A percentile compares a stretch with the other conserved stretches of the same genome.
Conservation (phyloP, 176 grass and related monocot species). For the Dendrocalamus sinicus region DNA sequence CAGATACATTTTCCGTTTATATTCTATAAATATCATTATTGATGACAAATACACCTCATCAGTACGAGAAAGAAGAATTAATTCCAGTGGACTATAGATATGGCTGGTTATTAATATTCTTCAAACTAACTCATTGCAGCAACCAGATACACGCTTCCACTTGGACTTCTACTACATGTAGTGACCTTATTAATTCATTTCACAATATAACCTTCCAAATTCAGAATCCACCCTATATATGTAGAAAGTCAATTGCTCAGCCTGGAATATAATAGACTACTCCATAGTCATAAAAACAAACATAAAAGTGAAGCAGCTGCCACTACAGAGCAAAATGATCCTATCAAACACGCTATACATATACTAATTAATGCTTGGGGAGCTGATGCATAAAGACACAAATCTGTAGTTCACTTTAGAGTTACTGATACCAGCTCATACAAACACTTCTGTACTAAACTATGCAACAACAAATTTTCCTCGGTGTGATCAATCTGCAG, state of each 20-base stretch:
- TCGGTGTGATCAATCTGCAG: background rate
- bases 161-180: conserved; percentile 12
- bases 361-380: background rate
- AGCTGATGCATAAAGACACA: background rate
- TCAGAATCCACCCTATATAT: background rate
- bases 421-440: background rate
- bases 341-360: background rate
- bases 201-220: conserved; percentile 1
- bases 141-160: conserved; percentile 1
- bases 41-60: conserved; percentile 1
- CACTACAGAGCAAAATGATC: background rate
- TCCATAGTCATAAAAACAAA: background rate
- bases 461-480: background rate
- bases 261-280: background rate
- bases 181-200: conserved; percentile 3
- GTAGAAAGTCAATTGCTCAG: background rate
- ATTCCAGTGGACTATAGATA: background rate
- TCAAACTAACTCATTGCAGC: background rate
- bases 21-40: background rate
- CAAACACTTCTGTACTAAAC: background rate
- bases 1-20: background rate
- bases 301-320: background rate
- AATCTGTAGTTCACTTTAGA: background rate
- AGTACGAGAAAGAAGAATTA: conserved; percentile 6
- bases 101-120: conserved; percentile 18